Conservation (phyloP, 148 eudicot genomes). For the Gaultheria prostrata region DNA sequence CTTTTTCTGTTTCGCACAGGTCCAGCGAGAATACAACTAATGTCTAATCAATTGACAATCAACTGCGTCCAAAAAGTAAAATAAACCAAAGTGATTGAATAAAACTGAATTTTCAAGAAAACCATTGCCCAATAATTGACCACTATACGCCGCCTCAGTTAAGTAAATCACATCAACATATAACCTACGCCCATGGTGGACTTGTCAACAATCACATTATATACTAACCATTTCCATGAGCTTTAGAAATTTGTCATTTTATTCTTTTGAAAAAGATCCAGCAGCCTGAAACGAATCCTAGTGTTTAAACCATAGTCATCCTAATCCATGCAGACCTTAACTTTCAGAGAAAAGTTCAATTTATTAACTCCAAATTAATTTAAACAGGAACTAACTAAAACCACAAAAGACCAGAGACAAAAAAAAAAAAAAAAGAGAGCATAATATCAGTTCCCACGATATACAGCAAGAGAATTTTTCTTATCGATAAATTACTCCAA, state of each 20-base stretch:
- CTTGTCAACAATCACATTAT: background rate
- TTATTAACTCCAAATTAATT: background rate
- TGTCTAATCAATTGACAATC: background rate
- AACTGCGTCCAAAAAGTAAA: background rate
- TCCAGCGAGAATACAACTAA: background rate
- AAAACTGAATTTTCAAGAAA: background rate
- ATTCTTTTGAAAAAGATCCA: background rate
- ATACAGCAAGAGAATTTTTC: background rate
- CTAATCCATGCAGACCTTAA: background rate
- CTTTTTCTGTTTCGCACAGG: background rate
- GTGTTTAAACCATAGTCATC: background rate
- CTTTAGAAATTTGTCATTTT: background rate
- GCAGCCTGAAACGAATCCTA: background rate
- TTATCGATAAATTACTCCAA: background rate
- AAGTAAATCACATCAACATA: background rate
- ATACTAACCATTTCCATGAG: background rate
- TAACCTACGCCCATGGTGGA: background rate
- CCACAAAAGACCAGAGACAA: background rate
- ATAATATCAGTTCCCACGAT: background rate
- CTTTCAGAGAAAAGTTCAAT: background rate
- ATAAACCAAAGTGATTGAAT: background rate
- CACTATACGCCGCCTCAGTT: background rate
- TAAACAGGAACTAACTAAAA: conserved; percentile 6
- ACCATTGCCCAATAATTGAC: background rate
- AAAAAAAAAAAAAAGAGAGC: background rate